Percentiles rank a stretch among this genome's conserved stretches.
Conservation (phyloP, 805 yeast genomes). For the Candida tammaniensis region DNA sequence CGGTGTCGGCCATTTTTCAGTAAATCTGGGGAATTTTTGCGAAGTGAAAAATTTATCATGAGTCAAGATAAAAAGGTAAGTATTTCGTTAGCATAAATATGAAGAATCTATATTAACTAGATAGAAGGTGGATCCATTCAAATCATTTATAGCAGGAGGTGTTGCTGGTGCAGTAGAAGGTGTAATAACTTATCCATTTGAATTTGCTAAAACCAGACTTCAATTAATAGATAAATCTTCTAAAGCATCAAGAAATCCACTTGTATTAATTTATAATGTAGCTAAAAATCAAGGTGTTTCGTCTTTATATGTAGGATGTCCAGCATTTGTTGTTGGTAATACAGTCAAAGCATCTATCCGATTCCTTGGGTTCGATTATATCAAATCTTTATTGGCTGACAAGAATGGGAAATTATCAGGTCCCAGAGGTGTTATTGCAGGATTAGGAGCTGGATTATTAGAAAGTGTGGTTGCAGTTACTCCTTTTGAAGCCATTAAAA, state of each 20-base stretch:
- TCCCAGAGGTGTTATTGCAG: slow-evolving; percentile 90
- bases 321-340: slow-evolving; percentile 93
- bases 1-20: neutral
- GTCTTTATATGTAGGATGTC: slow-evolving; percentile 90
- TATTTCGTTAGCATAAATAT: neutral
- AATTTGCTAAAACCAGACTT: slow-evolving; percentile 90
- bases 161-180: slow-evolving; percentile 97
- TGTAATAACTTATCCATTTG: slow-evolving; percentile 89
- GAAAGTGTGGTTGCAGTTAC: slow-evolving; percentile 94
- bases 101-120: slow-evolving; percentile 2
- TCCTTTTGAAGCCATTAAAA: slow-evolving; percentile 94
- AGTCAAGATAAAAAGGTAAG: slow-evolving; percentile 15
- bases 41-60: slow-evolving; percentile 9
- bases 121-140: slow-evolving; percentile 60
- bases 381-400: slow-evolving; percentile 75
- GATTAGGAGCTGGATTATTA: slow-evolving; percentile 93
- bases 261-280: slow-evolving; percentile 71
- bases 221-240: slow-evolving; percentile 72
- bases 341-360: slow-evolving; percentile 96
- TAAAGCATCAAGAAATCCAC: slow-evolving; percentile 75
- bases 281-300: slow-evolving; percentile 76
- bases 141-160: slow-evolving; percentile 93
- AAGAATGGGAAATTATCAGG: slow-evolving; percentile 85
- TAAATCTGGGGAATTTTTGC: slow-evolving; percentile 1
- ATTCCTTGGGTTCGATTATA: slow-evolving; percentile 87